phyloP scores from a whole-genome alignment of 805 yeast genomes.

The Yarrowia porcina region DNA sequence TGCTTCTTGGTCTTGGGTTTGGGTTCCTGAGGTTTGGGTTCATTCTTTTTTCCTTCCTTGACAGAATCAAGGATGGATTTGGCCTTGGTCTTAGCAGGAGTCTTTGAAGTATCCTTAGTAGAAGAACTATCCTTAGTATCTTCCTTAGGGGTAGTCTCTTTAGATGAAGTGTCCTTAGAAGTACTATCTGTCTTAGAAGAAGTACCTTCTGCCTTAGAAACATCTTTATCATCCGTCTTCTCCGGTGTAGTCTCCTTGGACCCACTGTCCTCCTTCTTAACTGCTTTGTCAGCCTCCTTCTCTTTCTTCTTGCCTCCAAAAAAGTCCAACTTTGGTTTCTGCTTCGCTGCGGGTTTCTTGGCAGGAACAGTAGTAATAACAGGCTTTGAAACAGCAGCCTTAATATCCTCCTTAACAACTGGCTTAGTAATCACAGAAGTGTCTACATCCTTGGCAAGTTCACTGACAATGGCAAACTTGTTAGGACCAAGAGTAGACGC shows the following conservation, averaged over 20 bases:
- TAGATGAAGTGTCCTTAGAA: too few species aligned
- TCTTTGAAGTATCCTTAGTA: too few species aligned
- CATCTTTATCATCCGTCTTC: not conserved
- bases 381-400: not conserved
- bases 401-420: not conserved
- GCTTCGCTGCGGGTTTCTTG: not conserved
- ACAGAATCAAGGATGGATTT: not conserved
- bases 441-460: not conserved
- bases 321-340: slow-evolving; percentile 8
- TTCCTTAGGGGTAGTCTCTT: too few species aligned
- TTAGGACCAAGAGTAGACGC: not conserved
- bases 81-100: not conserved
- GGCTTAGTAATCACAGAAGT: not conserved
- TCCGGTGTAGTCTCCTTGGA: not conserved
- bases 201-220: not conserved
- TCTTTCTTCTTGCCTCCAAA: slow-evolving; percentile 5
- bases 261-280: not conserved
- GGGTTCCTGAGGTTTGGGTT: not conserved
- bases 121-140: too few species aligned
- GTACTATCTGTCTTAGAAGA: not conserved
- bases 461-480: slow-evolving; percentile 11
- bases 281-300: not conserved
- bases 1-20: not conserved
- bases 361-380: not conserved
- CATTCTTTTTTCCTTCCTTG: not conserved